phyloP scores from a whole-genome alignment of 1,284 basidiomycete genomes.

The Marasmius sp. region DNA sequence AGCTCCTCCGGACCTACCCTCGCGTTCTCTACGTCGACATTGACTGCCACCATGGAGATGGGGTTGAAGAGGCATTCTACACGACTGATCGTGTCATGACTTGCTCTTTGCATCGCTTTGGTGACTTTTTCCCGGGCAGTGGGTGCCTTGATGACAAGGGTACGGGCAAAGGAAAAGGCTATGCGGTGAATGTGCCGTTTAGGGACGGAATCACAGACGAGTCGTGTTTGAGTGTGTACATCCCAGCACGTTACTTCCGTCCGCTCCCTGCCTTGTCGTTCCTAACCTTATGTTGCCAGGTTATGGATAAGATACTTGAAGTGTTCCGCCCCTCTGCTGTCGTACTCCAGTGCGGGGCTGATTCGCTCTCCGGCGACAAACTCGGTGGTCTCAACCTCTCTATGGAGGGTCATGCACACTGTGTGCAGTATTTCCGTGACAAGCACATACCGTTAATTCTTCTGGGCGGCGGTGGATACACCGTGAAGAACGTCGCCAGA shows the following conservation, averaged over 20 bases:
- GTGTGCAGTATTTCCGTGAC: constrained; percentile 84
- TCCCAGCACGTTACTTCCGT: constrained; percentile 63
- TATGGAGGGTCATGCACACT: constrained; percentile 92
- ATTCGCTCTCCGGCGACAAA: constrained; percentile 94
- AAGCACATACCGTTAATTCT: constrained; percentile 89
- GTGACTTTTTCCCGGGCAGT: constrained; percentile 97
- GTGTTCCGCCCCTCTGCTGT: constrained; percentile 90
- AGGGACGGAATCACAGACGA: constrained; percentile 93
- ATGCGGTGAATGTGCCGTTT: constrained; percentile 92
- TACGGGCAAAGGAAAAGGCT: constrained; percentile 84
- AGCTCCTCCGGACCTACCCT: constrained; percentile 78
- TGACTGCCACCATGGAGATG: constrained; percentile 98
- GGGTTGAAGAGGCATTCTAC: constrained; percentile 99
- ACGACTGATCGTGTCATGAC: constrained; percentile 98
- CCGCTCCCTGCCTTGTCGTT: not conserved
- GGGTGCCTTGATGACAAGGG: constrained; percentile 87
- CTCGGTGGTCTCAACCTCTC: constrained; percentile 95
- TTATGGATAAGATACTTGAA: constrained; percentile 86
- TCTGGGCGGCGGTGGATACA: constrained; percentile 96
- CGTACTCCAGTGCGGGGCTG: constrained; percentile 94
- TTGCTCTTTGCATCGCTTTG: constrained; percentile 93
- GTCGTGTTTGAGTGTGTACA: constrained; percentile 79
- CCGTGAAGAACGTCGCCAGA: constrained; percentile 92
- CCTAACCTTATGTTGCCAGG: constrained; percentile 39
- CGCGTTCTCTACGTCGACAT: constrained; percentile 98